phyloP scores from a whole-genome alignment of 192 early-diverging fungal species.

The Powellomyces hirtus region DNA sequence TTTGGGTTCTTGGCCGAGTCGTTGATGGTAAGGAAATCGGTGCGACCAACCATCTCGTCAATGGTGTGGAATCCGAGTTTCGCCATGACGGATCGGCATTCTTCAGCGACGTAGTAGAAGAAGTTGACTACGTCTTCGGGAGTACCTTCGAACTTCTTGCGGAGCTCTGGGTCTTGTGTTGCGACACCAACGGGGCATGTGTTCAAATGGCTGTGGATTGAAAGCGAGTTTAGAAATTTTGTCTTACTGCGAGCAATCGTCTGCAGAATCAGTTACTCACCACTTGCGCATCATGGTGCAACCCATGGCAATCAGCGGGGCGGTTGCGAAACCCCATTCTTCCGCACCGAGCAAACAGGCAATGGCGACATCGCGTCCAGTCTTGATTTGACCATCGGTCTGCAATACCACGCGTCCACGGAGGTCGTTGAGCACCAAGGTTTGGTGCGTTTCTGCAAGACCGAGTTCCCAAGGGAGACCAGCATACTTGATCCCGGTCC shows the following conservation, averaged over 20 bases:
- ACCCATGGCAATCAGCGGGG: slow-evolving; percentile 95
- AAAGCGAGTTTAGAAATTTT: no score
- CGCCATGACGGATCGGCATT: slow-evolving; percentile 91
- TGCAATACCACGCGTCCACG: slow-evolving; percentile 95
- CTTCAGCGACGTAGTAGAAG: slow-evolving; percentile 97
- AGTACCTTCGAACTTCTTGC: slow-evolving; percentile 88
- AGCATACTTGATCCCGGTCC: slow-evolving; percentile 97
- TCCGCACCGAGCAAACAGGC: slow-evolving; percentile 97
- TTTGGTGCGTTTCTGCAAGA: slow-evolving; percentile 98
- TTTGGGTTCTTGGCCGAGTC: slow-evolving; percentile 74
- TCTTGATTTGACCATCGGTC: slow-evolving; percentile 98
- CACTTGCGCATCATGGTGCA: slow-evolving; percentile 94
- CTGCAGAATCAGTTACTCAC: no score
- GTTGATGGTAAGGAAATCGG: slow-evolving; percentile 82
- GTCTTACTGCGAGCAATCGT: no score
- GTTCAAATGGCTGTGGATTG: slow-evolving; percentile 54
- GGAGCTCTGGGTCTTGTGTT: slow-evolving; percentile 92
- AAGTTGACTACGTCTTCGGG: slow-evolving; percentile 99
- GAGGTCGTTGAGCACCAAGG: slow-evolving; percentile 93
- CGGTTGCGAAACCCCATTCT: slow-evolving; percentile 98
- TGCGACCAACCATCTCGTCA: slow-evolving; percentile 93
- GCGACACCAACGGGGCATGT: slow-evolving; percentile 98
- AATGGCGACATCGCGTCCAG: slow-evolving; percentile 94
- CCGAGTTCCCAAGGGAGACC: slow-evolving; percentile 99
- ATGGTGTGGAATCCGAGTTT: slow-evolving; percentile 88